phyloP scores from a whole-genome alignment of 192 early-diverging fungal species.

The Entomortierella lignicola region DNA sequence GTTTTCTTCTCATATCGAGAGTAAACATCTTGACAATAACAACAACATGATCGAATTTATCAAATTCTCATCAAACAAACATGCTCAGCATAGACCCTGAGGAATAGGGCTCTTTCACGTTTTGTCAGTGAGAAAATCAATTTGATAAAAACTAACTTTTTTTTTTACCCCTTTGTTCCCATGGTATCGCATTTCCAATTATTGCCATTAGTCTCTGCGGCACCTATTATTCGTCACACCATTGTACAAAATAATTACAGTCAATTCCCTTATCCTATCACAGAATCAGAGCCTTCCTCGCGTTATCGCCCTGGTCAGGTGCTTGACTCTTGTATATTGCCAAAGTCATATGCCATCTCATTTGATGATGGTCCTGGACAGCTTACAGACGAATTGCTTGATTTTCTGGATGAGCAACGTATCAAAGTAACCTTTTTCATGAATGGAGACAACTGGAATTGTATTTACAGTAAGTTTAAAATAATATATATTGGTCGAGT shows the following conservation, averaged over 20 bases:
- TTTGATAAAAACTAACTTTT: background rate
- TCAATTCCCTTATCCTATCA: constrained; percentile 33
- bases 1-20: background rate
- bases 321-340: constrained; percentile 18
- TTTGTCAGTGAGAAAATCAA: too few species aligned
- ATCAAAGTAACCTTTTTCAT: constrained; percentile 80
- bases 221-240: constrained; percentile 17
- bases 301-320: constrained; percentile 24
- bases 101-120: too few species aligned
- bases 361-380: constrained; percentile 77
- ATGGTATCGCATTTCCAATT: background rate
- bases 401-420: constrained; percentile 59
- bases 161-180: background rate
- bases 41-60: too few species aligned
- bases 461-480: constrained; percentile 55
- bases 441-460: constrained; percentile 61
- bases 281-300: constrained; percentile 16
- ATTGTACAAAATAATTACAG: background rate
- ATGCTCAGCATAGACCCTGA: too few species aligned
- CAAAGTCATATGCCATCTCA: constrained; percentile 59
- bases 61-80: too few species aligned
- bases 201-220: constrained; percentile 7
- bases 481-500: too few species aligned
- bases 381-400: constrained; percentile 63
- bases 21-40: too few species aligned